phyloP scores from a whole-genome alignment of 768 basidiomycete species.

The Leccinum imitatum region DNA sequence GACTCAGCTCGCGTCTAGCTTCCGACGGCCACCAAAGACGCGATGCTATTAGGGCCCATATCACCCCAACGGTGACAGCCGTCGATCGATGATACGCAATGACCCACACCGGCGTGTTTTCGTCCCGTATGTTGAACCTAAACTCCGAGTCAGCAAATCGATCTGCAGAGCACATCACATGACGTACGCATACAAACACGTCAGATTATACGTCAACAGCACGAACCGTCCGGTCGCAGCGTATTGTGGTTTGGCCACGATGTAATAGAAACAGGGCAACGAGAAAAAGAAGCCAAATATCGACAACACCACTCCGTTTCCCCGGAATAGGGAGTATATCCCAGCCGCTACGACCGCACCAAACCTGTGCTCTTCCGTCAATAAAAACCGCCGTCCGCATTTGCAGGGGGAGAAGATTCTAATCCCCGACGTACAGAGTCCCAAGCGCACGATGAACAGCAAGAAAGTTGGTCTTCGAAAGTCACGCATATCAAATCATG shows the following conservation, averaged over 20 bases:
- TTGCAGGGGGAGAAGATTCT: not conserved
- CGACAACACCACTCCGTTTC: slow-evolving; percentile 70
- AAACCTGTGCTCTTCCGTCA: slow-evolving; percentile 44
- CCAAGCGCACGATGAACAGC: slow-evolving; percentile 81
- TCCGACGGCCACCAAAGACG: slow-evolving; percentile 96
- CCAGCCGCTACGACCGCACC: slow-evolving; percentile 77
- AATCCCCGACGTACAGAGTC: slow-evolving; percentile 59
- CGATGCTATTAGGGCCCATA: slow-evolving; percentile 88
- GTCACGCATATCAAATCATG: slow-evolving; percentile 10
- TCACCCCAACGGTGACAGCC: slow-evolving; percentile 80
- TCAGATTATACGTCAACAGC: slow-evolving; percentile 86
- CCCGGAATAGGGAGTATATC: slow-evolving; percentile 73
- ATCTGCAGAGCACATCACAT: not conserved
- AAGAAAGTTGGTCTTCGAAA: slow-evolving; percentile 76
- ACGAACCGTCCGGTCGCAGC: slow-evolving; percentile 78
- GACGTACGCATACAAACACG: slow-evolving; percentile 66
- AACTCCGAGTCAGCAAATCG: not conserved
- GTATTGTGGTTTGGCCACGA: slow-evolving; percentile 75
- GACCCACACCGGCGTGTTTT: slow-evolving; percentile 57
- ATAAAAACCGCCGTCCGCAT: not conserved
- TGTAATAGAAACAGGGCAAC: slow-evolving; percentile 91
- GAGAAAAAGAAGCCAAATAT: slow-evolving; percentile 88
- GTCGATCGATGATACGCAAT: slow-evolving; percentile 78
- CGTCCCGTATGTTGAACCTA: slow-evolving; percentile 79
- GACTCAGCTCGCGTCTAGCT: slow-evolving; percentile 83